Conservation (phyloP, 441 rosid genomes). For the Euphorbia neoarborescens region DNA sequence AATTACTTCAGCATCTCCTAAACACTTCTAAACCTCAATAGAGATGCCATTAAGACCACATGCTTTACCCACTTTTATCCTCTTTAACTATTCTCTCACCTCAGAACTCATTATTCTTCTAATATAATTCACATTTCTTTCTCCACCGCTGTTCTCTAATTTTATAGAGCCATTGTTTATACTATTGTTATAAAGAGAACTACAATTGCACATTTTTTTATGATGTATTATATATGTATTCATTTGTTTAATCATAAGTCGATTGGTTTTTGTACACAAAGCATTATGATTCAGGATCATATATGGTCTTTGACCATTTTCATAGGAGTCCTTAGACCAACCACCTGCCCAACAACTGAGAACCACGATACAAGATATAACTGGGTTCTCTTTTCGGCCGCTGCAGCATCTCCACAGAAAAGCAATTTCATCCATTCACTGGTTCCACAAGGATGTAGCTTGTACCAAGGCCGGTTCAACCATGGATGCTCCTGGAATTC, state of each 20-base stretch:
- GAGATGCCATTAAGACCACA: too few species aligned
- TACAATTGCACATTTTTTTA: too few species aligned
- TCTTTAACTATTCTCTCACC: too few species aligned
- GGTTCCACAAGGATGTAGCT: constrained; percentile 88
- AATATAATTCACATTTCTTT: too few species aligned
- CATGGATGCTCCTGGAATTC: constrained; percentile 76
- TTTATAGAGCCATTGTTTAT: too few species aligned
- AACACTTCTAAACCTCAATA: too few species aligned
- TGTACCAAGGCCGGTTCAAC: constrained; percentile 78
- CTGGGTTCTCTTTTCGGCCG: constrained; percentile 25
- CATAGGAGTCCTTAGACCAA: constrained; percentile 52
- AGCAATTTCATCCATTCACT: constrained; percentile 75
- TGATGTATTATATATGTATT: neutral
- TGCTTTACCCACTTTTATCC: too few species aligned
- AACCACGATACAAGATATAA: constrained; percentile 70
- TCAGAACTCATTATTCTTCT: too few species aligned
- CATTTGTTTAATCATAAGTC: neutral
- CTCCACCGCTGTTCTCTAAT: too few species aligned
- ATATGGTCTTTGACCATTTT: constrained; percentile 31
- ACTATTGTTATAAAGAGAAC: too few species aligned
- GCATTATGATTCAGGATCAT: neutral
- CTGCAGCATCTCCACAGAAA: constrained; percentile 29
- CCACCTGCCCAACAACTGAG: constrained; percentile 74
- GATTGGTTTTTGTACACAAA: neutral
- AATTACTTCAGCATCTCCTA: too few species aligned